phyloP scores from a whole-genome alignment of 2,329 filamentous ascomycete species.

The Hypoxylon sp. region DNA sequence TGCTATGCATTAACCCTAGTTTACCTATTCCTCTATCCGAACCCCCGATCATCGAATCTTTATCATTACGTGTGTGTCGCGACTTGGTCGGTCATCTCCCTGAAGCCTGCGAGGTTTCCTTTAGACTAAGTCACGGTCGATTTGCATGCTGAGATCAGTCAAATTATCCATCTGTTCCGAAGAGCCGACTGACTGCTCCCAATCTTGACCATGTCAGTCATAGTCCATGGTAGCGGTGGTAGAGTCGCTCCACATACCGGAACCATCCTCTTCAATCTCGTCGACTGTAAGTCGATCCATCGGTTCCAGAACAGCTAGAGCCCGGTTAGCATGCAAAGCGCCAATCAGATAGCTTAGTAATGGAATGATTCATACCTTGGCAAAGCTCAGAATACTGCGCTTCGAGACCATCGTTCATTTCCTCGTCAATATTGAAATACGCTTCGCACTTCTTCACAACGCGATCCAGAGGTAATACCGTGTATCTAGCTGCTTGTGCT shows the following conservation, averaged over 20 bases:
- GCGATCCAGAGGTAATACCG: constrained; percentile 60
- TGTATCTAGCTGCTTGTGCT: constrained; percentile 60
- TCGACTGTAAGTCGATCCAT: constrained; percentile 71
- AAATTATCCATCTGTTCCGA: constrained; percentile 70
- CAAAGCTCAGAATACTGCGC: constrained; percentile 56
- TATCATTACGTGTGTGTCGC: constrained; percentile 22
- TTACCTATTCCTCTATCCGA: constrained; percentile 39
- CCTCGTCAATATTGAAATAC: constrained; percentile 58
- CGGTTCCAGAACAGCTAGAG: constrained; percentile 60
- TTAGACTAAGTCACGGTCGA: constrained; percentile 60
- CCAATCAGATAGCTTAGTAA: neutral
- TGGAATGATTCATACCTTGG: constrained; percentile 54
- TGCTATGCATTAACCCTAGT: constrained; percentile 46
- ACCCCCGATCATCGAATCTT: constrained; percentile 28
- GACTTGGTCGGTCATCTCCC: constrained; percentile 9
- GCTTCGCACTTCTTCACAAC: constrained; percentile 61
- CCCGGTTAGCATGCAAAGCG: constrained; percentile 38
- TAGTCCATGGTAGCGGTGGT: constrained; percentile 56
- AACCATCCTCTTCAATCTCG: constrained; percentile 71
- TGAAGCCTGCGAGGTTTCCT: constrained; percentile 42
- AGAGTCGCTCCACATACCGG: constrained; percentile 67
- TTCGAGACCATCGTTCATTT: constrained; percentile 54
- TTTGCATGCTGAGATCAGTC: constrained; percentile 62
- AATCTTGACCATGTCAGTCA: constrained; percentile 63
- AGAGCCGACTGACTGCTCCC: constrained; percentile 69